Evolutionary conservation across 1,284 basidiomycete genomes (phyloP).

Genomic region (Apiotrichum mycotoxinovorans): DNA sequence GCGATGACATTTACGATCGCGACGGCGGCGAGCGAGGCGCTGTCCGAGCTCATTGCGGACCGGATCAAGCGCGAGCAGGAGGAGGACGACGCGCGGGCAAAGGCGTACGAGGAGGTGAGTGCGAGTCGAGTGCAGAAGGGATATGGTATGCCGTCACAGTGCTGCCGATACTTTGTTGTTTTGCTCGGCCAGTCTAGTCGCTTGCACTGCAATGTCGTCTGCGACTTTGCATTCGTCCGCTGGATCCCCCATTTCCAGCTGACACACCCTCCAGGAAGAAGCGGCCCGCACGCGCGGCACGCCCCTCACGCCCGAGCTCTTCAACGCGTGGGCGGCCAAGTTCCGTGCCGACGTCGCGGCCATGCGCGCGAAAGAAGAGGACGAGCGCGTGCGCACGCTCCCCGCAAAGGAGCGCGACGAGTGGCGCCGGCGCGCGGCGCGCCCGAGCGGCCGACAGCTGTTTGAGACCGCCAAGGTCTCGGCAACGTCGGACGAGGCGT

Average conservation of each 20-base stretch:
- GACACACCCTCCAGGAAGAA: constrained; percentile 61
- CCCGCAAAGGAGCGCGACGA: constrained; percentile 87
- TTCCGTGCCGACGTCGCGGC: constrained; percentile 68
- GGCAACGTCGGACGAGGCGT: constrained; percentile 64
- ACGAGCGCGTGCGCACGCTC: constrained; percentile 72
- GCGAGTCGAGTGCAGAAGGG: background rate
- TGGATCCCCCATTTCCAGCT: background rate
- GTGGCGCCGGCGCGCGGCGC: constrained; percentile 61
- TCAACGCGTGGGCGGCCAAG: constrained; percentile 71
- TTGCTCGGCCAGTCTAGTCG: too few relatives aligned
- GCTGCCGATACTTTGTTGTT: too few relatives aligned
- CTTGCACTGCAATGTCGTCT: too few relatives aligned
- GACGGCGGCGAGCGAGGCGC: constrained; percentile 75
- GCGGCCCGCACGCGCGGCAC: constrained; percentile 85
- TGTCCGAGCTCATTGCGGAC: constrained; percentile 62
- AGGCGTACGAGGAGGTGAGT: constrained; percentile 68
- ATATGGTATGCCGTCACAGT: too few relatives aligned
- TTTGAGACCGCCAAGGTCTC: constrained; percentile 76
- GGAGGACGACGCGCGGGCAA: constrained; percentile 67
- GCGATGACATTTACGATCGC: constrained; percentile 97
- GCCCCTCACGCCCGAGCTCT: constrained; percentile 76
- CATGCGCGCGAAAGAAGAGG: constrained; percentile 68
- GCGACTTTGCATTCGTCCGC: too few relatives aligned
- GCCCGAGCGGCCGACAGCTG: constrained; percentile 79
- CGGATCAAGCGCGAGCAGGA: constrained; percentile 60